Base-by-base conservation (phyloP, 2,329 filamentous ascomycete species). In the Alternaria postmessia region DNA sequence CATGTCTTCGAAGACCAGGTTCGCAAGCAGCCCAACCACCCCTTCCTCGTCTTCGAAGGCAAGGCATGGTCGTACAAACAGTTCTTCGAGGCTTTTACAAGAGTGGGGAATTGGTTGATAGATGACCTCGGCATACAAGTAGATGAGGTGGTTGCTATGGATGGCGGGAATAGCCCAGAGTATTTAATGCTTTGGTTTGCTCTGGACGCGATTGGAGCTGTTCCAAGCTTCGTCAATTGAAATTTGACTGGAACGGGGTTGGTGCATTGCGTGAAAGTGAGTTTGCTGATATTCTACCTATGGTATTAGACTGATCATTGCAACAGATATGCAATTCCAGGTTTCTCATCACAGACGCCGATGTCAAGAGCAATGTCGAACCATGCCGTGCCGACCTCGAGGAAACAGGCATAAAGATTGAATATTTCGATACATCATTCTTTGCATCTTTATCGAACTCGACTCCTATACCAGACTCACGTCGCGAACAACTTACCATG, bases 321-420 rank as follows among this genome's bases (percentile, higher is more conserved):
- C 85, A 14, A 67, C 85, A 56, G 78, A 81, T 51, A 67, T 92
- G 58, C 80, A 75, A 75, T 74, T 60, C 63, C 79, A 80, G 52
- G 80, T 87, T 62, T 72, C 79, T 61, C 73, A 78, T 18, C 76
- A 81, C 53, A 77, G 83, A 44, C 76, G 80, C 0, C 75, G 83
- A 59, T 78, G 85, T 64, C 84, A 86, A 2, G 79, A 80, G 2
- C 82, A 90, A 77, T 18, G 69, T 78, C 28, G 70, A 76, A 51
- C 68, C 72, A 28, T 67, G 69, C 44, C 64, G 67, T 20, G 34
- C 62, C 16, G 66, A 74, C 24, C 57, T 77, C 5, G 64, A 73
- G 36, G 58, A 66, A 3, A 48, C 66, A 1, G 63, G 63, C 30
- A 56, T 76, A 16, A 66, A 63, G 30, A 73, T 77, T 32, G 61